Evolutionary conservation across 108 stramenopile genomes (phyloP).

Genomic region (Cyclotella choctawhatcheeana): DNA sequence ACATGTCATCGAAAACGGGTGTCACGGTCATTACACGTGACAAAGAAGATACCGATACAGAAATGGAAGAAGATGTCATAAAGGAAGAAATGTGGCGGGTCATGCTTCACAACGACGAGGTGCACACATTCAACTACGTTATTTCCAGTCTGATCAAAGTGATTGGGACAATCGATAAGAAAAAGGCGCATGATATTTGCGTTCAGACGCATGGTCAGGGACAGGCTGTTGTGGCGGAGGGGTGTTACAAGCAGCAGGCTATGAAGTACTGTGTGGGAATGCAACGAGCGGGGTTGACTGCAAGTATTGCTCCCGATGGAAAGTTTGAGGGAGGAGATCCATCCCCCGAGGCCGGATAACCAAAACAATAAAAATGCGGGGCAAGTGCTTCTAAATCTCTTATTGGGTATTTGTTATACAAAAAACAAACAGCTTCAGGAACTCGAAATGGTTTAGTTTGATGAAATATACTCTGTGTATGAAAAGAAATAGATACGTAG

Average conservation of each 20-base stretch:
- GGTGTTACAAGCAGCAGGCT: conserved; percentile 91
- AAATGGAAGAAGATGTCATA: conserved; percentile 76
- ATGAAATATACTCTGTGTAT: too few species aligned
- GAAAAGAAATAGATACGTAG: too few species aligned
- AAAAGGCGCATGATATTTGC: conserved; percentile 92
- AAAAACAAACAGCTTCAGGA: too few species aligned
- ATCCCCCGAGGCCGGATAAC: conserved; percentile 7
- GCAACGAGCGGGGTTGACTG: conserved; percentile 91
- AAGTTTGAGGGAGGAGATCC: conserved; percentile 43
- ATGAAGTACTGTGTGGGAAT: conserved; percentile 89
- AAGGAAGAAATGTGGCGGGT: conserved; percentile 89
- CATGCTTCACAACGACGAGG: conserved; percentile 95
- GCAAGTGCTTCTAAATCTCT: too few species aligned
- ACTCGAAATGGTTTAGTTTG: too few species aligned
- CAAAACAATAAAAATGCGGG: not conserved
- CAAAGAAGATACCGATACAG: conserved; percentile 79
- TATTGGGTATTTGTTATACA: too few species aligned
- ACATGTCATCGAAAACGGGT: conserved; percentile 69
- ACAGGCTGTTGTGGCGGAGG: conserved; percentile 88
- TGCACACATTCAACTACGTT: conserved; percentile 97
- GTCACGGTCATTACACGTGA: conserved; percentile 59
- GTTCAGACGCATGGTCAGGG: conserved; percentile 91
- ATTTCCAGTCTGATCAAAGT: conserved; percentile 87
- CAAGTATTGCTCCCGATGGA: conserved; percentile 90
- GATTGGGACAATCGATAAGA: conserved; percentile 84